phyloP scores from a whole-genome alignment of 768 basidiomycete species.

The Tulasnella sp. region DNA sequence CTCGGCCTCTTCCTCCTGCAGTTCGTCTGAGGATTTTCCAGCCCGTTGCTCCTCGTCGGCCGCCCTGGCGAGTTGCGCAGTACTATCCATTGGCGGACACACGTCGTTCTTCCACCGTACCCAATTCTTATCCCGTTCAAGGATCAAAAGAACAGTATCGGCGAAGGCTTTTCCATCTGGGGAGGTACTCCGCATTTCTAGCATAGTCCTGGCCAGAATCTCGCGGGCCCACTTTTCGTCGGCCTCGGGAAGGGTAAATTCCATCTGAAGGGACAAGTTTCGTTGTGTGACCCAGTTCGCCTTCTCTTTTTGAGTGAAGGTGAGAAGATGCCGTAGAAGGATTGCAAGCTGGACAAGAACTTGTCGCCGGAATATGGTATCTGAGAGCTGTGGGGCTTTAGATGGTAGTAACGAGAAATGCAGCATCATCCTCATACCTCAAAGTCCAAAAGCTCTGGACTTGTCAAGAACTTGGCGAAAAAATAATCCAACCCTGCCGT shows the following conservation, averaged over 20 bases:
- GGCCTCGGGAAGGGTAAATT: conserved; percentile 11
- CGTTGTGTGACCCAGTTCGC: background rate
- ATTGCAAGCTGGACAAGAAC: conserved; percentile 57
- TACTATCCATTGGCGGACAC: conserved; percentile 16
- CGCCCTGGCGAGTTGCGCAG: conserved; percentile 9
- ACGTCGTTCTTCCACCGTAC: conserved; percentile 18
- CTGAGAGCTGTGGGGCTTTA: conserved; percentile 49
- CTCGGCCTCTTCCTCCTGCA: conserved; percentile 5
- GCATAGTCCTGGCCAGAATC: conserved; percentile 3
- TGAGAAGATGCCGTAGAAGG: conserved; percentile 22
- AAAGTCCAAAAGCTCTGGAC: conserved; percentile 71
- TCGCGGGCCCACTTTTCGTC: conserved; percentile 17
- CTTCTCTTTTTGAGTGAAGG: conserved; percentile 15
- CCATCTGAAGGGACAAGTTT: conserved; percentile 9
- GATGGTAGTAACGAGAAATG: background rate
- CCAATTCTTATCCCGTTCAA: conserved; percentile 16
- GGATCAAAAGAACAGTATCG: conserved; percentile 10
- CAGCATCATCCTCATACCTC: conserved; percentile 43
- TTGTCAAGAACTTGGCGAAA: conserved; percentile 88
- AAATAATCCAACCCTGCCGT: conserved; percentile 49
- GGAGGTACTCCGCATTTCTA: conserved; percentile 8
- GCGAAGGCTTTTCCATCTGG: conserved; percentile 13
- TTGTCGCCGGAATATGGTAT: conserved; percentile 87
- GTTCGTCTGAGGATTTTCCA: background rate
- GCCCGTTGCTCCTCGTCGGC: background rate